Evolutionary conservation across 371 early-diverging fungal species (phyloP), one percentile per base, ranked within the genome.

Genomic region (Mucor velutinosus): DNA sequence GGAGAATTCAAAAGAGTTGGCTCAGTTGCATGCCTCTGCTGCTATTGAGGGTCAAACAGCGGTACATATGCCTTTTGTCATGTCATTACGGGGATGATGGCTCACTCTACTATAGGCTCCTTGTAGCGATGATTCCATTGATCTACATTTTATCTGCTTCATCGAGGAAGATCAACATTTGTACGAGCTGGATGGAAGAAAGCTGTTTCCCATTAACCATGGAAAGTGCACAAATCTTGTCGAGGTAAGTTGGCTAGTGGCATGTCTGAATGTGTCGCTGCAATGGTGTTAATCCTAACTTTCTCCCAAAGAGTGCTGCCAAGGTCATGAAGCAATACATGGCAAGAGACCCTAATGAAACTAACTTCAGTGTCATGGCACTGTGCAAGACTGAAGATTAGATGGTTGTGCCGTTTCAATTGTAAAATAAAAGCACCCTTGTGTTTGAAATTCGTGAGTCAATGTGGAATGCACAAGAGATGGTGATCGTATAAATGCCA

Each of bases 151-250:
- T 74, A 85, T 95, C 8, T 89, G 92, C 23, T 92, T 96, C 82
- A 86, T 94, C 17, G 75, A 86, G 32, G 81, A 84, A 10, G 92
- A 91, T 51, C 89, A 93, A 25, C 79, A 86, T 19, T 39, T 98
- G 15, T 95, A 91, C 67, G 97, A 98, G 73, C 73, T 97, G 65
- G 97, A 98, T 74, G 96, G 97, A 55, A 81, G 89, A 43, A 92
- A 90, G 56, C 78, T 83, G 4, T 88, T 84, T 23, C 97, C 97
- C 12, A 90, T 97, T 65, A 89, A 93, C 73, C 95, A 95, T 71
- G 97, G 96, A 7, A 74, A 84, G 35, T 81, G 83, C 27, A 70
- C 75, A 3, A 82, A 91, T 53, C 73, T 93, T 33, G 77, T 94
- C 6, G 64, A 74, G 74, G 92, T 87, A 77, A 65, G 67, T 51